A percentile compares a stretch with the other conserved stretches of the same genome.
Evolutionary conservation across 768 basidiomycete species (phyloP).

Genomic region (Lactarius vividus): DNA sequence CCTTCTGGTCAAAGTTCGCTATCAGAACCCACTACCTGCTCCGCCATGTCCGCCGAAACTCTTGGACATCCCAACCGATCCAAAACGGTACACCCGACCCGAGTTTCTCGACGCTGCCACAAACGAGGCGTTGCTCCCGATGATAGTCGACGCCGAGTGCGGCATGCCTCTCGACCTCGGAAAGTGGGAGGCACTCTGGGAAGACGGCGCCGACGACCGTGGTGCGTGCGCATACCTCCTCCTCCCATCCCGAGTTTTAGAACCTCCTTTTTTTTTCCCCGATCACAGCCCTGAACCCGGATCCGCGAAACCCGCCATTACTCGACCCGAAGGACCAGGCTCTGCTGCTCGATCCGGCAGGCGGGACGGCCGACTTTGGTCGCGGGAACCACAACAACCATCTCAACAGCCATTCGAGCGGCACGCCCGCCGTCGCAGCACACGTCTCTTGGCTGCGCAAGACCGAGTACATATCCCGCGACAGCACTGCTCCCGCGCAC

Average conservation of each 20-base stretch:
- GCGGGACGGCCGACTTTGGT: conserved; percentile 42
- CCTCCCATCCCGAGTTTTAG: neutral
- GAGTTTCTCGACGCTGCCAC: conserved; percentile 82
- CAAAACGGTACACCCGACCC: conserved; percentile 81
- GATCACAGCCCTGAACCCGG: conserved; percentile 59
- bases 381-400: conserved; percentile 30
- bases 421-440: conserved; percentile 46
- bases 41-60: conserved; percentile 98
- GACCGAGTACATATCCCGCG: conserved; percentile 82
- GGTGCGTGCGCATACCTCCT: conserved; percentile 39
- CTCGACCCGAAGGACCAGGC: conserved; percentile 76
- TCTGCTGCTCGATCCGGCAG: conserved; percentile 65
- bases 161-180: conserved; percentile 95
- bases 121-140: conserved; percentile 79
- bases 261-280: neutral
- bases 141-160: conserved; percentile 95
- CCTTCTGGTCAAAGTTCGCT: conserved; percentile 89
- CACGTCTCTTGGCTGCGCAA: conserved; percentile 91
- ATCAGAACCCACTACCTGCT: conserved; percentile 89
- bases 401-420: conserved; percentile 36
- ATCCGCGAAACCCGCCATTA: conserved; percentile 51
- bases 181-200: conserved; percentile 80
- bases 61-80: conserved; percentile 86
- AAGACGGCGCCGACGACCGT: conserved; percentile 69
- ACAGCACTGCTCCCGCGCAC: conserved; percentile 46